Conservation (phyloP, 805 yeast species). For the Starmerella vaccinii region DNA sequence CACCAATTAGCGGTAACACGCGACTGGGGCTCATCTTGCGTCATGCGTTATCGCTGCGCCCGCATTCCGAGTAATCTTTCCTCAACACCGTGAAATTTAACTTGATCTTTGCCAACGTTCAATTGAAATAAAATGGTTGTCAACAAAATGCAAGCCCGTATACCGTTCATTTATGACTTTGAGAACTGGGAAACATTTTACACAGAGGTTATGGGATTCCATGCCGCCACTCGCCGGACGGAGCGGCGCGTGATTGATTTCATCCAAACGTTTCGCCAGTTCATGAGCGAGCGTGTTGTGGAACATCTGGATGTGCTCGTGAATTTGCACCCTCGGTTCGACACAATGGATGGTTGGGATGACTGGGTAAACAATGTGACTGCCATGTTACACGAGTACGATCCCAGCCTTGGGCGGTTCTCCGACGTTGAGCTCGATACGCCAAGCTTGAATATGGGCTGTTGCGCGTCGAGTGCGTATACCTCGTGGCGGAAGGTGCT, state of each 20-base stretch:
- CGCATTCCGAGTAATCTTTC: no score
- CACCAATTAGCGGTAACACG: no score
- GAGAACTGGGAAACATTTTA: background rate
- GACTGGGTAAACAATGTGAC: background rate
- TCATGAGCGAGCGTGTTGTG: background rate
- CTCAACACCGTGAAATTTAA: no score
- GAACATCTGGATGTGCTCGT: background rate
- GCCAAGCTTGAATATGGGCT: background rate
- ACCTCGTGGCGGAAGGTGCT: background rate
- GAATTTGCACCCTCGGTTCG: background rate
- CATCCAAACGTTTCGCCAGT: background rate
- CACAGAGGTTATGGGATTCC: background rate
- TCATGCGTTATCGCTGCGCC: no score
- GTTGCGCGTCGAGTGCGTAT: background rate
- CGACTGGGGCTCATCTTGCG: no score
- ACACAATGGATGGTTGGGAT: background rate
- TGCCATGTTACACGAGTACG: background rate
- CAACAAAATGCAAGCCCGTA: no score
- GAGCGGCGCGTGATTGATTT: background rate
- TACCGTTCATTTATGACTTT: background rate
- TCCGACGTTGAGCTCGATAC: background rate
- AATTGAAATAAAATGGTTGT: no score
- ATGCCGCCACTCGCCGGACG: background rate
- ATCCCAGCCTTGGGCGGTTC: background rate
- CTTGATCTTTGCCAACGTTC: no score